Percentiles rank a stretch among this genome's conserved stretches.
Conservation (phyloP, 768 basidiomycete genomes). For the Suillus weaverae region DNA sequence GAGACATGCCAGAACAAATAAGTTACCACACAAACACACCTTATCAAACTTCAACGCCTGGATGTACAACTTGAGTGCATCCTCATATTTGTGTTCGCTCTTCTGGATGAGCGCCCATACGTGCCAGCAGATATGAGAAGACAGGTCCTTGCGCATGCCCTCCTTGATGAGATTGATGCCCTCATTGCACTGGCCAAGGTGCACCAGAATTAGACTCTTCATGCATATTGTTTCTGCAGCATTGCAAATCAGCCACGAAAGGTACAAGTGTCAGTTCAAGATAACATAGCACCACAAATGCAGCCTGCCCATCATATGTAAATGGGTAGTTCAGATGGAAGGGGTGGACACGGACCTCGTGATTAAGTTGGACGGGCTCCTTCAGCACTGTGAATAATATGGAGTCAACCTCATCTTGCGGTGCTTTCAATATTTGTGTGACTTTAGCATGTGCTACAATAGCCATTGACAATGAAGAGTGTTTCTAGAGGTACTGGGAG, state of each 20-base stretch:
- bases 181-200: slow-evolving; percentile 77
- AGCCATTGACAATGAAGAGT: slow-evolving; percentile 49
- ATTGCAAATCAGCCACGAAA: slow-evolving; percentile 5
- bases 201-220: slow-evolving; percentile 87
- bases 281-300: slow-evolving; percentile 66
- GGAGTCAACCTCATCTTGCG: slow-evolving; percentile 61
- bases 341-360: slow-evolving; percentile 42
- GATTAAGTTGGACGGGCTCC: slow-evolving; percentile 41
- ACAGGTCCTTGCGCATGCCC: slow-evolving; percentile 77
- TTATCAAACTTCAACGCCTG: slow-evolving; percentile 89
- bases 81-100: slow-evolving; percentile 92
- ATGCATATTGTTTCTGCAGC: slow-evolving; percentile 87
- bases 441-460: slow-evolving; percentile 67
- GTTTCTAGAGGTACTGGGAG: slow-evolving; percentile 69
- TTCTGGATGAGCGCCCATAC: slow-evolving; percentile 95
- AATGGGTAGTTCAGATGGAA: neutral
- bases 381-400: slow-evolving; percentile 50
- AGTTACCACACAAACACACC: slow-evolving; percentile 45
- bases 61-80: slow-evolving; percentile 89
- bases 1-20: neutral
- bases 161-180: slow-evolving; percentile 84
- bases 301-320: slow-evolving; percentile 43
- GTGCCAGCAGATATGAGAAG: slow-evolving; percentile 97
- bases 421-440: slow-evolving; percentile 43
- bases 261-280: neutral